Conservation (phyloP, 2,329 filamentous ascomycete species). For the Pezicula carpinea region DNA sequence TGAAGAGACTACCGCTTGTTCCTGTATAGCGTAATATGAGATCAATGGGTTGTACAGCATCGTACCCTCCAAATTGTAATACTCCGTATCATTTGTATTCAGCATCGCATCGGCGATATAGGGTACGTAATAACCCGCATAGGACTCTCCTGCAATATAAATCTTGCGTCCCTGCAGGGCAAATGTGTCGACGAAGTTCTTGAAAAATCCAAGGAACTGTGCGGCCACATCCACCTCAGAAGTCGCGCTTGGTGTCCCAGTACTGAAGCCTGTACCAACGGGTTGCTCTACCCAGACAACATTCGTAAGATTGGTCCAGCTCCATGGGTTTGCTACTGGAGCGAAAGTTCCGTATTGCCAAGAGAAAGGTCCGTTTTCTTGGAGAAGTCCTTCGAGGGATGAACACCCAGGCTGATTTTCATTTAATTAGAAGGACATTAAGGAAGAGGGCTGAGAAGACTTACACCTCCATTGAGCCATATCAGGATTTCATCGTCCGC, state of each 20-base stretch:
- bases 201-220: conserved; percentile 46
- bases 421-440: conserved; percentile 43
- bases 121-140: conserved; percentile 49
- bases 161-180: conserved; percentile 47
- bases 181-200: conserved; percentile 51
- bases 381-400: conserved; percentile 28
- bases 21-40: background rate
- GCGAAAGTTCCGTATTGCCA: conserved; percentile 26
- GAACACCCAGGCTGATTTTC: conserved; percentile 41
- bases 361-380: conserved; percentile 31
- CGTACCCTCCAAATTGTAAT: background rate
- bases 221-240: conserved; percentile 40
- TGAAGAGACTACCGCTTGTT: background rate
- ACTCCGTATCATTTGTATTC: conserved; percentile 28
- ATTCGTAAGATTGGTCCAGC: conserved; percentile 36
- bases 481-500: conserved; percentile 41
- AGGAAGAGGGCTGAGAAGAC: conserved; percentile 42
- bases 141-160: conserved; percentile 50
- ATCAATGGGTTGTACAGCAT: background rate
- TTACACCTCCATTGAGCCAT: conserved; percentile 45
- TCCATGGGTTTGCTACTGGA: conserved; percentile 23
- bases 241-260: conserved; percentile 24
- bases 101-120: conserved; percentile 53
- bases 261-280: conserved; percentile 28
- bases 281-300: conserved; percentile 44